Evolutionary conservation across 2,329 filamentous ascomycete species (phyloP), one percentile per base, ranked within the genome.

Genomic region (Diplodia intermedia): DNA sequence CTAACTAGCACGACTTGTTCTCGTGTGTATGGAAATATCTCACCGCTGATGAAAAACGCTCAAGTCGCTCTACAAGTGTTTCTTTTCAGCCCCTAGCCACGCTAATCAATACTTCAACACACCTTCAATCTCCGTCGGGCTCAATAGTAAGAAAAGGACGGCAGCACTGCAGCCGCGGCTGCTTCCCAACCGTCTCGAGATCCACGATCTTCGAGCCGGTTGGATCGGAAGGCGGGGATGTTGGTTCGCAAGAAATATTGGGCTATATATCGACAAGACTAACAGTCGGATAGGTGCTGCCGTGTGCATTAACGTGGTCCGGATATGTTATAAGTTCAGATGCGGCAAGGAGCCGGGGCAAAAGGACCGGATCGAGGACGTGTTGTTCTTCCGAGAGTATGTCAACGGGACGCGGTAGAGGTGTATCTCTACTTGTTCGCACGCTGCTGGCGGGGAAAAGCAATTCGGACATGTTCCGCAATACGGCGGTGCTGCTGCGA

Each of bases 251-350:
- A 33, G 2, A 33, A 15, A 5, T 43, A 15, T 18, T 18, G 40
- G 4, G 14, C 74, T 72, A 2, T 79, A 80, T 69, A 78, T 78
- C 52, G 73, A 75, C 68, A 65, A 57, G 12, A 66, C 65, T 3
- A 71, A 72, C 23, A 72, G 72, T 5, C 76, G 78, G 43, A 67
- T 72, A 29, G 73, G 76, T 47, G 69, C 74, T 1, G 70, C 77
- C 8, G 75, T 79, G 15, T 73, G 75, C 57, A 70, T 72, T 50
- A 80, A 80, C 49, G 73, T 79, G 1, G 69, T 79, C 12, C 71
- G 71, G 15, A 72, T 71, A 52, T 79, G 79, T 65, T 77, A 77
- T 68, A 69, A 70, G 12, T 75, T 75, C 68, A 68, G 70, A 7
- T 76, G 78, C 9, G 73, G 73, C 31, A 31, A 70, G 29, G 57